Evolutionary conservation across 1,284 basidiomycete species (phyloP).

Genomic region (Coniferiporia weirii): DNA sequence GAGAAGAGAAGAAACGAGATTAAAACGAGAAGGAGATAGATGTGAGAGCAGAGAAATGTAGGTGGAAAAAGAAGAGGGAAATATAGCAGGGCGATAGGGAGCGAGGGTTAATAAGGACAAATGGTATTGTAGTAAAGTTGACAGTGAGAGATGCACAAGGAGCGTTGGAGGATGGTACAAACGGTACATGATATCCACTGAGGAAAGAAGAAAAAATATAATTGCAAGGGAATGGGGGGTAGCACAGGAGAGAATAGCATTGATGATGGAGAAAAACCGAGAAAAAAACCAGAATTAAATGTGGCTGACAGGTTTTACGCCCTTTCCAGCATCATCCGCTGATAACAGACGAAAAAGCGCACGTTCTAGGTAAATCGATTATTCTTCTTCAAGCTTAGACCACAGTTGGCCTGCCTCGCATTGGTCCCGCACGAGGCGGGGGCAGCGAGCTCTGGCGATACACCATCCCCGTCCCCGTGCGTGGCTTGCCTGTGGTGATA

Average conservation of each 20-base stretch:
- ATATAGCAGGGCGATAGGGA: not conserved
- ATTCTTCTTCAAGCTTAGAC: not conserved
- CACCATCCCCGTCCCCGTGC: slow-evolving; percentile 66
- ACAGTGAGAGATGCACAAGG: not conserved
- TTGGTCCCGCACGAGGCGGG: not conserved
- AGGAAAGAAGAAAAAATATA: not conserved
- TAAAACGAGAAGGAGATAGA: not conserved
- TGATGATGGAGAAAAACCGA: not conserved
- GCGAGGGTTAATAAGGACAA: not conserved
- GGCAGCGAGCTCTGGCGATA: slow-evolving; percentile 34
- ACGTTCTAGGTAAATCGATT: not conserved
- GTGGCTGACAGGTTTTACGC: not conserved
- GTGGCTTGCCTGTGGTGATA: slow-evolving; percentile 37
- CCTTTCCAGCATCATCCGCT: not conserved
- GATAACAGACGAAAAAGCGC: not conserved
- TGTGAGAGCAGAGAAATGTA: not conserved
- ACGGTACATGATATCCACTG: not conserved
- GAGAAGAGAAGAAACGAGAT: not conserved
- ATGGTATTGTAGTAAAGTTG: not conserved
- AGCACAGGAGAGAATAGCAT: not conserved
- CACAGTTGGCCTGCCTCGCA: not conserved
- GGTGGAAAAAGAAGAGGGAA: not conserved
- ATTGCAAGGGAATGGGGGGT: not conserved
- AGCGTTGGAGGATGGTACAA: not conserved
- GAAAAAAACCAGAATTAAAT: not conserved